Percentiles rank a stretch among this genome's conserved stretches.
These are phyloP conservation scores for Silene uniflora DNA, from an alignment of 148 eudicot genomes.

Conservation along the genomic window DNA sequence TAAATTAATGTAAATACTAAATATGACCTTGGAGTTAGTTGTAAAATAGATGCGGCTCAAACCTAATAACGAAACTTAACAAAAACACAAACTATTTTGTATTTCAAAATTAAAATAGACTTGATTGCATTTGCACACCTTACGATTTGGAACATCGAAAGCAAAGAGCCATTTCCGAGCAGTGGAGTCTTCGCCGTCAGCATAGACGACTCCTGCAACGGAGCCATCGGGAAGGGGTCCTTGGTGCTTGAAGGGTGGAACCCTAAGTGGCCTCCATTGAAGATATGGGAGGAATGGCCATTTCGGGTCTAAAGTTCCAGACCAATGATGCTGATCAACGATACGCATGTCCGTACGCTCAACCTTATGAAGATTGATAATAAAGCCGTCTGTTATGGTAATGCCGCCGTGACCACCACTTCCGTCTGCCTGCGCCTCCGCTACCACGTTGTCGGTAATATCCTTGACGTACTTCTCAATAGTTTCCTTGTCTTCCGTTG, in stretches of 20 bases:
- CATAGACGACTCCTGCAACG: not conserved
- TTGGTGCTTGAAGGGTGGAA: not conserved
- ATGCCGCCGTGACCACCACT: not conserved
- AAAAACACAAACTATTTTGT: too few relatives aligned
- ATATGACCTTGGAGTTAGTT: too few relatives aligned
- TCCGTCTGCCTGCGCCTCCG: too few relatives aligned
- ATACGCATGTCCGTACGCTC: not conserved
- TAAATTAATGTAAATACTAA: too few relatives aligned
- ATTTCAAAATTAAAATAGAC: too few relatives aligned
- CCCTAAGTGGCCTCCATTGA: not conserved
- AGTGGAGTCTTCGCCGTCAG: slow-evolving; percentile 5
- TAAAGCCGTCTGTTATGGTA: not conserved
- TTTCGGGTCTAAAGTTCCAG: not conserved
- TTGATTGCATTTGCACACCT: not conserved
- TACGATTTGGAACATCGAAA: not conserved
- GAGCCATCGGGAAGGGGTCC: not conserved
- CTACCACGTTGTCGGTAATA: too few relatives aligned
- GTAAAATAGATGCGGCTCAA: too few relatives aligned
- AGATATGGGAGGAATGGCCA: not conserved
- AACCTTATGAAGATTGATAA: not conserved
- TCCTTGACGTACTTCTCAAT: too few relatives aligned
- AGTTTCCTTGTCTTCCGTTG: too few relatives aligned
- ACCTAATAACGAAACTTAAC: too few relatives aligned
- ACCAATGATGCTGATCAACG: not conserved
- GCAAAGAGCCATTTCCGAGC: slow-evolving; percentile 5